These are phyloP conservation scores for Epichloe elymi DNA, from an alignment of 2,329 filamentous ascomycete genomes.

Conservation along the genomic window DNA sequence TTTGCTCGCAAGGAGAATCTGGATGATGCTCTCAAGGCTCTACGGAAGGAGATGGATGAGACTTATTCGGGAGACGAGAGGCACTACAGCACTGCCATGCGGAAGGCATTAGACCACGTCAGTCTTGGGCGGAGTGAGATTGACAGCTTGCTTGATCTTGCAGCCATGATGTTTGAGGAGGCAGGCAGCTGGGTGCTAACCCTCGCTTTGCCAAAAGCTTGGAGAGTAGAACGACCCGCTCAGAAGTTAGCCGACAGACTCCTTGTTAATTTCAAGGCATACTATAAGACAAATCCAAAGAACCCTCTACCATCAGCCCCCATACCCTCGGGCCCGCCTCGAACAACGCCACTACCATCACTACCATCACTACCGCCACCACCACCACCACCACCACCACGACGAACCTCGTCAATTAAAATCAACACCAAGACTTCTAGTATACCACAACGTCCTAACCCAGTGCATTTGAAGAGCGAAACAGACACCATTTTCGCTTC, in stretches of 20 bases:
- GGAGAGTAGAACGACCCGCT: constrained; percentile 24
- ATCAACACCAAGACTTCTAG: constrained; percentile 21
- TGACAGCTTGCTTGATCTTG: constrained; percentile 29
- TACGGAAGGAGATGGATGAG: constrained; percentile 31
- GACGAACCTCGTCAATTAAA: constrained; percentile 26
- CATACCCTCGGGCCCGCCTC: constrained; percentile 17
- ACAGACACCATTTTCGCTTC: constrained; percentile 3
- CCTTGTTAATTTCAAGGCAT: constrained; percentile 25
- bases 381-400: constrained; percentile 16
- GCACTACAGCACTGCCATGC: constrained; percentile 28
- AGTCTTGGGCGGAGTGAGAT: constrained; percentile 27
- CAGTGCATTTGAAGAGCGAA: neutral
- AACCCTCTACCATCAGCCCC: constrained; percentile 12
- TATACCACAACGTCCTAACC: constrained; percentile 9
- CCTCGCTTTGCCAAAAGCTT: constrained; percentile 27
- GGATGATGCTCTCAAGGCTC: constrained; percentile 36
- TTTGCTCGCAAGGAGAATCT: constrained; percentile 53
- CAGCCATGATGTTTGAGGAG: constrained; percentile 34
- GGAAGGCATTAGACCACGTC: constrained; percentile 27
- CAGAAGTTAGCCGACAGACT: constrained; percentile 23
- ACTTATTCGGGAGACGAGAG: constrained; percentile 24
- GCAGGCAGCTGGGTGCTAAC: constrained; percentile 29
- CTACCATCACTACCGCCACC: too few species aligned
- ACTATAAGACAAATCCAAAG: constrained; percentile 24
- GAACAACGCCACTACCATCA: constrained; percentile 12